Evolutionary conservation across 345 rosid genomes (phyloP), one percentile per base, ranked within the genome.

Genomic region (Arabidopsis arenosa): DNA sequence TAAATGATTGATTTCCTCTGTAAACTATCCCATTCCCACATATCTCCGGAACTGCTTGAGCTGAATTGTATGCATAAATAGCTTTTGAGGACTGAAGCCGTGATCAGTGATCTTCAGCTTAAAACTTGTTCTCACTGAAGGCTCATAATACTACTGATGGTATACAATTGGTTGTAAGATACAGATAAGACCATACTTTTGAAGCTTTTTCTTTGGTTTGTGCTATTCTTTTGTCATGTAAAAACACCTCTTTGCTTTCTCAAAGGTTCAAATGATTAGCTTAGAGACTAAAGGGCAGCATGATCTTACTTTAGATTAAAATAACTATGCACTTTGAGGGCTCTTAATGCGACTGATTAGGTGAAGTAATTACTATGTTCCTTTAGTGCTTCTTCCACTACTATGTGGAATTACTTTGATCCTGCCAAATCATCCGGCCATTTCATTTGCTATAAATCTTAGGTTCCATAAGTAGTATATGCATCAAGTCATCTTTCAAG

Each of bases 351-450:
- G 26, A 55, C 39, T 81, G 71, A 52, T 86, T 86, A 71, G 85
- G 87, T 86, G 82, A 69, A 77, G 80, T 75, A 79, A 73, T 83
- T 80, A 87, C 48, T 7, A 15, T 33, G 74, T 68, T 69, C 32
- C 79, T 76, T 15, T 71, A 81, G 96, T 94, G 95, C 90, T 85
- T 21, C 72, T 55, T 74, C 92, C 95, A 90, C 90, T 84, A 80
- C 52, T 74, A 60, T 70, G 73, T 85, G 86, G 64, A 52, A 53
- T 79, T 48, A 79, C 49, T 73, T 72, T 63, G 63, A 45, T 47
- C 78, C 54, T 55, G 40, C 30, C 44, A 76, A 35, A 75, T 57
- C 68, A 6, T 37, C 32, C 4, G 21, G 63, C 40, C 33, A 17
- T 41, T 72, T 57, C 75, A 60, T 37, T 73, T 57, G 58, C 68